Conservation (phyloP, 805 yeast species). For the Metschnikowia gelsemii region DNA sequence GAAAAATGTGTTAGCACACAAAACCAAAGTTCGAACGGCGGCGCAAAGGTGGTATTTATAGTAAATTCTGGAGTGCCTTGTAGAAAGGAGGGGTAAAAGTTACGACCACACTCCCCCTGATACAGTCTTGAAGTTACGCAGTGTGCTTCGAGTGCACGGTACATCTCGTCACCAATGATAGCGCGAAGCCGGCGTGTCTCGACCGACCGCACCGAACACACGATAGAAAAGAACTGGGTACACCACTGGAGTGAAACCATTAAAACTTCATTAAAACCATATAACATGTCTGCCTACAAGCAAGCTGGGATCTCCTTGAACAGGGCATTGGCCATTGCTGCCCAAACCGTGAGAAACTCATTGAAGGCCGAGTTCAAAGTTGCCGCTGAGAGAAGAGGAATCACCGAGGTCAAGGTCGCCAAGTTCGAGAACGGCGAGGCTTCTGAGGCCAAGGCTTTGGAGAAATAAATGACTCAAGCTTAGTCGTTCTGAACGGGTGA, state of each 20-base stretch:
- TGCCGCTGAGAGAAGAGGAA: constrained; percentile 67
- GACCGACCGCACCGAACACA: constrained; percentile 15
- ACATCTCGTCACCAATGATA: constrained; percentile 22
- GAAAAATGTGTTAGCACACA: no score
- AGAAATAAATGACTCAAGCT: constrained; percentile 20
- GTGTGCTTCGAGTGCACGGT: constrained; percentile 5
- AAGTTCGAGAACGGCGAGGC: constrained; percentile 68
- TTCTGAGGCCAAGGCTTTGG: constrained; percentile 40
- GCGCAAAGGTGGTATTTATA: no score
- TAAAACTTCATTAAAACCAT: background rate
- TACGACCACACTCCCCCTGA: no score
- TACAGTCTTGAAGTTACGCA: constrained; percentile 10
- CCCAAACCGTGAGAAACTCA: constrained; percentile 82
- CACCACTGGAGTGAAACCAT: no score
- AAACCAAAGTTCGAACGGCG: no score
- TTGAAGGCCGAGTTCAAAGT: constrained; percentile 83
- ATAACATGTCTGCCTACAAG: constrained; percentile 46
- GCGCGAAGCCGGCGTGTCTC: constrained; percentile 13
- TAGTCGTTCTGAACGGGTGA: no score
- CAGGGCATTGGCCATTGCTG: constrained; percentile 88
- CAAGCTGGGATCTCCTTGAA: constrained; percentile 61
- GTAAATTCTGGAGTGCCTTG: no score
- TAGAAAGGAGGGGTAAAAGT: background rate
- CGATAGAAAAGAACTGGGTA: background rate
- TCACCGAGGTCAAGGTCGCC: constrained; percentile 71